A percentile compares a stretch with the other conserved stretches of the same genome.
These are phyloP conservation scores for Paramecium tetraurelia DNA, from an alignment of 73 alveolate species.

Conservation along the genomic window DNA sequence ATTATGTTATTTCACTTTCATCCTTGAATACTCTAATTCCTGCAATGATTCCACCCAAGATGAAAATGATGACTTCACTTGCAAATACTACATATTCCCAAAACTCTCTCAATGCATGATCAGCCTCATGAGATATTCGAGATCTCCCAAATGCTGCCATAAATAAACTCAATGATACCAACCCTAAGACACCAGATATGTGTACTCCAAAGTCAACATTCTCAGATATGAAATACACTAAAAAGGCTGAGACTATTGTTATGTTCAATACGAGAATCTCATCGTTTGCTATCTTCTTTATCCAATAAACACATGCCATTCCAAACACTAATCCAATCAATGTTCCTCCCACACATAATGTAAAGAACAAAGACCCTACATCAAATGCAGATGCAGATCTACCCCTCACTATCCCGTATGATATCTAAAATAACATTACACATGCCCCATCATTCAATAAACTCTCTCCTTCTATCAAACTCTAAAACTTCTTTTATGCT, in stretches of 20 bases:
- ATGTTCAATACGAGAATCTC: conserved; percentile 64
- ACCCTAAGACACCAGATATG: conserved; percentile 71
- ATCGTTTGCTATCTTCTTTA: conserved; percentile 71
- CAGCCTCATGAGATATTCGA: conserved; percentile 63
- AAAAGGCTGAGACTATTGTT: conserved; percentile 67
- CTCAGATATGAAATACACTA: conserved; percentile 67
- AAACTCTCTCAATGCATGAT: conserved; percentile 60
- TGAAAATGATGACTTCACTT: conserved; percentile 67
- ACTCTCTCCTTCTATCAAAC: conserved; percentile 78
- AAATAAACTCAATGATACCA: conserved; percentile 69
- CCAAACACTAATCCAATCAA: conserved; percentile 67
- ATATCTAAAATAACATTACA: conserved; percentile 64
- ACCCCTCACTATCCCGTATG: conserved; percentile 63
- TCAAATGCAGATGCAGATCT: conserved; percentile 13
- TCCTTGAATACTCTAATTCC: conserved; percentile 61
- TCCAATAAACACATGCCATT: conserved; percentile 57
- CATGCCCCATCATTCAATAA: conserved; percentile 77
- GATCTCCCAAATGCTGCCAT: conserved; percentile 72
- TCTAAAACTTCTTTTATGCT: conserved; percentile 68
- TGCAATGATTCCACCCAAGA: conserved; percentile 69
- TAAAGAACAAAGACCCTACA: not conserved
- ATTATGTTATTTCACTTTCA: conserved; percentile 48
- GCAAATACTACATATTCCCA: conserved; percentile 65
- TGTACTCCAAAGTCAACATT: conserved; percentile 55
- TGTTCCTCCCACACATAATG: conserved; percentile 66